Evolutionary conservation across 495 filamentous ascomycete species (phyloP).

Genomic region (Rhypophila decipiens): DNA sequence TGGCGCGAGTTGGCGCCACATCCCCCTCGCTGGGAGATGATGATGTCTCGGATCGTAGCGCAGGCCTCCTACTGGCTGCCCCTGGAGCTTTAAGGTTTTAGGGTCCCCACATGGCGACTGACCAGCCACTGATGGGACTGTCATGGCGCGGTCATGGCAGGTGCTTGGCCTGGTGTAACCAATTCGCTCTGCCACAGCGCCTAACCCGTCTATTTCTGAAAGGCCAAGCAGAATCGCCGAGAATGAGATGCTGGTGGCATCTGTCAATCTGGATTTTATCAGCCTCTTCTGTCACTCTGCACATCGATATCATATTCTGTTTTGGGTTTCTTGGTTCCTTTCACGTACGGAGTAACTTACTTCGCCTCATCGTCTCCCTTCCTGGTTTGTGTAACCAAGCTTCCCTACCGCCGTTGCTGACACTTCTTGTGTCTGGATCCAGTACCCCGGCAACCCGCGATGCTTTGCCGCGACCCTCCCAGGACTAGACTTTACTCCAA

Average conservation of each 20-base stretch:
- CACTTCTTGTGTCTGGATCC: background rate
- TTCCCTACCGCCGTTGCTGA: too few relatives aligned
- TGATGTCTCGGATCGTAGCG: background rate
- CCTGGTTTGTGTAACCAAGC: background rate
- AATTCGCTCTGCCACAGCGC: background rate
- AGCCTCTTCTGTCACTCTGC: background rate
- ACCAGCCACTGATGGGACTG: background rate
- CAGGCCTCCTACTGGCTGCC: background rate
- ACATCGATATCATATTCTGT: background rate
- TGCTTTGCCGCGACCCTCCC: background rate
- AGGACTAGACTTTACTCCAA: background rate
- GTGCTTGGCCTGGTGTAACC: background rate
- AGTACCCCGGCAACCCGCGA: background rate
- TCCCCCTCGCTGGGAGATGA: background rate
- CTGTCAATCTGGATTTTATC: background rate
- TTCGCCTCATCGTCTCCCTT: background rate
- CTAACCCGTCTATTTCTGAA: background rate
- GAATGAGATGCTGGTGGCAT: background rate
- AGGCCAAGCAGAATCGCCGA: background rate
- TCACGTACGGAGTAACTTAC: background rate
- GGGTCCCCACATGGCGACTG: background rate
- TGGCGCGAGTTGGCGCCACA: background rate
- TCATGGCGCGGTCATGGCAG: background rate
- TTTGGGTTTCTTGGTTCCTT: background rate
- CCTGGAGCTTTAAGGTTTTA: background rate